Base-by-base conservation (phyloP, 768 basidiomycete genomes). In the Psilocybe sp. region DNA sequence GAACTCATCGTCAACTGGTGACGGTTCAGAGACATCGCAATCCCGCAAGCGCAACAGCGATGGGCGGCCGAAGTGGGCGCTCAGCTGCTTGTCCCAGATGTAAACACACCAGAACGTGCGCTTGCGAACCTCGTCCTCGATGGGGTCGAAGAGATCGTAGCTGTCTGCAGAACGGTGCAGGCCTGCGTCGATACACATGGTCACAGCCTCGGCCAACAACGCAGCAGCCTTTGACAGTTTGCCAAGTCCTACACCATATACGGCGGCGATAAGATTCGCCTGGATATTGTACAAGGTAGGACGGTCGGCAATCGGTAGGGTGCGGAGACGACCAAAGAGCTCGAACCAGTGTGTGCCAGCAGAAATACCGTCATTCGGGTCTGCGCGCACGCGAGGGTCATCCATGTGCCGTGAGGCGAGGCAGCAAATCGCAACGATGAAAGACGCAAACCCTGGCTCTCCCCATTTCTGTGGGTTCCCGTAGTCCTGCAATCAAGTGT, bases 51-150 rank as follows among this genome's bases (percentile, higher is more conserved):
- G 80, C 57, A 97, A 77, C 75, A 94, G 80, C 2, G 92, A 84
- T 31, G 93, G 93, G 19, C 93, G 76, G 19, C 94, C 93, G 64
- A 96, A 95, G 66, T 92, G 87, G 50, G 89, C 87, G 10, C 83
- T 75, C 6, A 93, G 82, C 61, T 95, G 93, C 69, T 97, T 96
- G 69, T 97, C 94, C 94, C 94, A 96, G 44, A 91, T 79, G 69
- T 96, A 97, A 20, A 95, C 91, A 51, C 91, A 91, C 92, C 93
- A 97, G 67, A 97, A 97, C 0, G 94, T 96, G 58, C 93, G 84
- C 68, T 95, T 96, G 50, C 94, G 81, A 23, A 93, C 84, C 65
- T 96, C 92, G 52, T 89, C 87, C 65, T 95, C 93, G 55, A 95
- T 86, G 8, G 88, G 80, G 67, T 93, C 87, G 64, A 97, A 96